These are phyloP conservation scores for Pseudocercospora musae DNA, from an alignment of 2,329 filamentous ascomycete genomes.

Conservation along the genomic window DNA sequence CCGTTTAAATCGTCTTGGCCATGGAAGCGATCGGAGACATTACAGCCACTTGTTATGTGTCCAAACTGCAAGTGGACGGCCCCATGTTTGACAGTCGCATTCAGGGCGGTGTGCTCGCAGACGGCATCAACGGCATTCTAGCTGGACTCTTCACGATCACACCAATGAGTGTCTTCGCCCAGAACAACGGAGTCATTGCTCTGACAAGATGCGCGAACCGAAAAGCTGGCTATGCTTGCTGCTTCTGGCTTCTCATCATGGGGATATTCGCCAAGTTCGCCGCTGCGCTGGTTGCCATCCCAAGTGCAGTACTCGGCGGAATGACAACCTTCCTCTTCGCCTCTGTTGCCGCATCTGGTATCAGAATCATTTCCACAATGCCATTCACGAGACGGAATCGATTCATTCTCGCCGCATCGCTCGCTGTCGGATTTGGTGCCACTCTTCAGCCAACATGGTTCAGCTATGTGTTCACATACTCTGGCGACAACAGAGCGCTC, in stretches of 20 bases:
- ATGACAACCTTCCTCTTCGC: slow-evolving; percentile 74
- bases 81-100: slow-evolving; percentile 70
- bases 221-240: slow-evolving; percentile 74
- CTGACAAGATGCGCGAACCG: slow-evolving; percentile 78
- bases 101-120: slow-evolving; percentile 74
- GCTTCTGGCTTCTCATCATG: slow-evolving; percentile 74
- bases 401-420: slow-evolving; percentile 73
- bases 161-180: slow-evolving; percentile 75
- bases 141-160: slow-evolving; percentile 76
- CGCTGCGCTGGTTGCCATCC: slow-evolving; percentile 73
- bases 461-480: slow-evolving; percentile 66
- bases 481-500: slow-evolving; percentile 63
- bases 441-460: slow-evolving; percentile 44
- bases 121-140: slow-evolving; percentile 65
- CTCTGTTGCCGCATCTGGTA: slow-evolving; percentile 71
- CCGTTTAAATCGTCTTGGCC: slow-evolving; percentile 63
- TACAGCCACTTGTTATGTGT: slow-evolving; percentile 72
- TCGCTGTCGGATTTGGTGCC: slow-evolving; percentile 66
- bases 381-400: slow-evolving; percentile 75
- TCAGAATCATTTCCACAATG: slow-evolving; percentile 69
- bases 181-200: slow-evolving; percentile 82
- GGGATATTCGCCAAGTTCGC: slow-evolving; percentile 82
- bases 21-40: slow-evolving; percentile 65
- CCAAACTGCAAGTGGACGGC: slow-evolving; percentile 69
- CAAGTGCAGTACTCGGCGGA: slow-evolving; percentile 49